These are phyloP conservation scores for Phytophthora megakarya DNA, from an alignment of 352 stramenopile species.

Conservation along the genomic window DNA sequence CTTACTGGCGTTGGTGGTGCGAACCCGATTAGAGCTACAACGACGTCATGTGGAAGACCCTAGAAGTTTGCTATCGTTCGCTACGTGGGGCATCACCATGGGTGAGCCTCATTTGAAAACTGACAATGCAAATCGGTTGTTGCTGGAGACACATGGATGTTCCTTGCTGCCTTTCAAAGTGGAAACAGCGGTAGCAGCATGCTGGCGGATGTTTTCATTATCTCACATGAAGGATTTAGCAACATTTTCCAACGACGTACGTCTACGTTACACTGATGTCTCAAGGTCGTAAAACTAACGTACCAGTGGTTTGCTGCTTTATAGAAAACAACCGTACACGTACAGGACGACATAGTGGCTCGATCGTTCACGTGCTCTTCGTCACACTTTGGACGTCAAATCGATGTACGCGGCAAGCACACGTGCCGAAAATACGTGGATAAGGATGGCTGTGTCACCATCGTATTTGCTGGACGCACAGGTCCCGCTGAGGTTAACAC, in stretches of 20 bases:
- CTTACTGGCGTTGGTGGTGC: conserved; percentile 28
- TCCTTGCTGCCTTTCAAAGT: conserved; percentile 28
- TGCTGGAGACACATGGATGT: conserved; percentile 22
- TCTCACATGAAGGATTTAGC: not conserved
- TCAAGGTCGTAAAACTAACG: not conserved
- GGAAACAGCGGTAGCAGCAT: conserved; percentile 17
- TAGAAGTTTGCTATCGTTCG: conserved; percentile 9
- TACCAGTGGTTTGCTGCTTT: not conserved
- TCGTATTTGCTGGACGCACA: conserved; percentile 24
- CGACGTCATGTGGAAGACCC: conserved; percentile 21
- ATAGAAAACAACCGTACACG: not conserved
- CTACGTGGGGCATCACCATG: conserved; percentile 23
- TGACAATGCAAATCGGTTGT: conserved; percentile 14
- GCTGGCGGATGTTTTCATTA: conserved; percentile 30
- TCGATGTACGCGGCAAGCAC: conserved; percentile 25
- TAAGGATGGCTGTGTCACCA: conserved; percentile 19
- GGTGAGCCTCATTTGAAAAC: conserved; percentile 15
- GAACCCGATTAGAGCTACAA: conserved; percentile 24
- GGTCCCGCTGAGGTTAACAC: not conserved
- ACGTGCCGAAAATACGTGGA: conserved; percentile 27
- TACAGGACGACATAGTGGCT: conserved; percentile 14
- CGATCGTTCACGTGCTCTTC: conserved; percentile 26
- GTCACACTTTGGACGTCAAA: not conserved
- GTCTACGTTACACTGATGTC: not conserved
- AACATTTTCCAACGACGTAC: conserved; percentile 2